These are phyloP conservation scores for Phialophora chinensis DNA, from an alignment of 2,329 filamentous ascomycete species.

Conservation along the genomic window DNA sequence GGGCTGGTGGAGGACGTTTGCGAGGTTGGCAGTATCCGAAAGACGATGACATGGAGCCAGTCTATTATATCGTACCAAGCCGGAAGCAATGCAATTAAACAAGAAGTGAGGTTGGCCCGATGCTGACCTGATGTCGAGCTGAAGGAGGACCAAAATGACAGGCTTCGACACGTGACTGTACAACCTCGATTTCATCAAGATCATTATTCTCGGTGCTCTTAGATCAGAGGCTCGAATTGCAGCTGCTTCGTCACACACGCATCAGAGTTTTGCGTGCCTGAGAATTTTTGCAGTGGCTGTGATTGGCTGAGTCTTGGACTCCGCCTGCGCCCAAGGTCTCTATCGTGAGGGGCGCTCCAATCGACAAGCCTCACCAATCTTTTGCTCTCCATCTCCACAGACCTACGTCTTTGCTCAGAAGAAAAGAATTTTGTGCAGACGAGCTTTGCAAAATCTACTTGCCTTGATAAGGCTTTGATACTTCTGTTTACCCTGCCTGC, in stretches of 20 bases:
- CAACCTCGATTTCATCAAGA: not conserved
- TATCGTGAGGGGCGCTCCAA: constrained; percentile 15
- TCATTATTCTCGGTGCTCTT: not conserved
- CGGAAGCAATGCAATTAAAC: not conserved
- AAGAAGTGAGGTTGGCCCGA: not conserved
- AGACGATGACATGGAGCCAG: not conserved
- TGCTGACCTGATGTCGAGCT: not conserved
- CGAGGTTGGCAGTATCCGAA: not conserved
- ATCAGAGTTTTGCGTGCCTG: constrained; percentile 20
- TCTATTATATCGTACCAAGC: not conserved
- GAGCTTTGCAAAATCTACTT: constrained; percentile 20
- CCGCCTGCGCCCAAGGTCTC: constrained; percentile 18
- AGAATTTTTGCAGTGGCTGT: constrained; percentile 4
- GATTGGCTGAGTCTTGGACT: constrained; percentile 9
- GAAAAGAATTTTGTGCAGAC: constrained; percentile 31
- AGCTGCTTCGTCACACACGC: constrained; percentile 13
- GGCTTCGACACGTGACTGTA: not conserved
- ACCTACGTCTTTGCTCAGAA: constrained; percentile 17
- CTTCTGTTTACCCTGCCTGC: constrained; percentile 23
- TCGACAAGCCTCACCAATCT: constrained; percentile 26
- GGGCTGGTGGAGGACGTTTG: not conserved
- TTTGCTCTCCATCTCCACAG: constrained; percentile 27
- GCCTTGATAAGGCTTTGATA: constrained; percentile 22
- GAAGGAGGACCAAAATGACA: not conserved
- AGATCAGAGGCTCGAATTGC: not conserved